phyloP scores from a whole-genome alignment of 1,284 basidiomycete genomes.

The Sphaerobolus stellatus region DNA sequence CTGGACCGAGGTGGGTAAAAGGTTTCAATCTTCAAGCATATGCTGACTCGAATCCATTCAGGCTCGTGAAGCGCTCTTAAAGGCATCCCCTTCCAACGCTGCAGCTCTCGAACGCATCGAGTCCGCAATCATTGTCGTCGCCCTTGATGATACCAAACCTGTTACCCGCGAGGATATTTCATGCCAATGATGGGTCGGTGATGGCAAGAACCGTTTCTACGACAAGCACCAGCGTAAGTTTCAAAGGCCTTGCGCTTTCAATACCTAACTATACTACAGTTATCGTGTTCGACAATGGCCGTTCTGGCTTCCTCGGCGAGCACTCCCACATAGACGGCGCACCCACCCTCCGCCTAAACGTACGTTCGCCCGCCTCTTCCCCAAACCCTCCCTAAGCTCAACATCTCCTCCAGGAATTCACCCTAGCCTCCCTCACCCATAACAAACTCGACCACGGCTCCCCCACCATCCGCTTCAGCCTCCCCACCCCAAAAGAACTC shows the following conservation, averaged over 20 bases:
- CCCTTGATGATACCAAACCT: conserved; percentile 80
- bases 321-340: conserved; percentile 97
- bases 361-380: background rate
- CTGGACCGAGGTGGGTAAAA: conserved; percentile 73
- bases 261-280: conserved; percentile 46
- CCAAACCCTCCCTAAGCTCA: too few species aligned
- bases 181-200: conserved; percentile 88
- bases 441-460: conserved; percentile 73
- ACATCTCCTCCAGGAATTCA: conserved; percentile 62
- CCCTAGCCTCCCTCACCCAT: conserved; percentile 76
- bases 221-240: conserved; percentile 92
- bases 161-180: conserved; percentile 81
- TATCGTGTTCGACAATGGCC: conserved; percentile 90
- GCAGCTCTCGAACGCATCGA: conserved; percentile 78
- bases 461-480: conserved; percentile 42
- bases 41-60: conserved; percentile 22
- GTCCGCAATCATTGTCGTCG: conserved; percentile 85
- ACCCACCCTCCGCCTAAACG: conserved; percentile 88
- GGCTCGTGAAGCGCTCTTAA: conserved; percentile 68
- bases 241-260: background rate
- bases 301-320: conserved; percentile 87
- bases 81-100: conserved; percentile 66
- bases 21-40: background rate
- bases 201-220: conserved; percentile 91
- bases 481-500: conserved; percentile 68